These are phyloP conservation scores for Arthroderma sp. DNA, from an alignment of 2,329 filamentous ascomycete species.

Conservation along the genomic window DNA sequence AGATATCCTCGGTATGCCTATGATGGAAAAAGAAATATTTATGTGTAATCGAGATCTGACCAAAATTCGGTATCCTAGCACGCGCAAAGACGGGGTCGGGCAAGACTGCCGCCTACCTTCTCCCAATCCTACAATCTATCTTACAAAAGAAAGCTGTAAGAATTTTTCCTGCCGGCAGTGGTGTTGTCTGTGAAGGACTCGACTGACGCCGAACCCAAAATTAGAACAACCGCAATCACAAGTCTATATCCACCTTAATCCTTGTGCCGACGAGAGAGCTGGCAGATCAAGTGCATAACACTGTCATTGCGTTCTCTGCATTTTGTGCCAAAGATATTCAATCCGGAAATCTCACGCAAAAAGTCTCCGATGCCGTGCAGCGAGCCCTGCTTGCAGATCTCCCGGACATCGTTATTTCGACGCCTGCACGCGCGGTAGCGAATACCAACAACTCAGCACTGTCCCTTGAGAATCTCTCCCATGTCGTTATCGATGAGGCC, in stretches of 20 bases:
- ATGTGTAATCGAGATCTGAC: neutral
- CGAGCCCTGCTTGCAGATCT: slow-evolving; percentile 70
- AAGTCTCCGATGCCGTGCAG: slow-evolving; percentile 79
- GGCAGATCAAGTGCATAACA: slow-evolving; percentile 76
- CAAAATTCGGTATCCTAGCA: slow-evolving; percentile 33
- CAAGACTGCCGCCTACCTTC: slow-evolving; percentile 90
- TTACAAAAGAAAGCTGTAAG: slow-evolving; percentile 60
- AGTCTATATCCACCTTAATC: slow-evolving; percentile 60
- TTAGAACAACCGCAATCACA: slow-evolving; percentile 26
- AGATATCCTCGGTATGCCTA: slow-evolving; percentile 55
- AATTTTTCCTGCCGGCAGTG: neutral
- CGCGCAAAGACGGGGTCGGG: slow-evolving; percentile 91
- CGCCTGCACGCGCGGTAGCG: slow-evolving; percentile 68
- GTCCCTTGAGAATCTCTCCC: slow-evolving; percentile 55
- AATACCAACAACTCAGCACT: slow-evolving; percentile 64
- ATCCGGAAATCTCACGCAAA: slow-evolving; percentile 76
- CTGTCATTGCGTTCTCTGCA: slow-evolving; percentile 59
- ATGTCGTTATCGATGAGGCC: slow-evolving; percentile 85
- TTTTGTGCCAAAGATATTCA: slow-evolving; percentile 79
- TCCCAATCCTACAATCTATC: slow-evolving; percentile 77
- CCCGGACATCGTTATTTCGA: slow-evolving; percentile 83
- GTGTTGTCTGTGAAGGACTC: too few species aligned
- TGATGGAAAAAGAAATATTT: neutral
- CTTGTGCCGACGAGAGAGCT: slow-evolving; percentile 91
- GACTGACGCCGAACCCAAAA: too few species aligned